These are phyloP conservation scores for Ophioceras dolichostomum DNA, from an alignment of 2,329 filamentous ascomycete genomes.

Conservation along the genomic window DNA sequence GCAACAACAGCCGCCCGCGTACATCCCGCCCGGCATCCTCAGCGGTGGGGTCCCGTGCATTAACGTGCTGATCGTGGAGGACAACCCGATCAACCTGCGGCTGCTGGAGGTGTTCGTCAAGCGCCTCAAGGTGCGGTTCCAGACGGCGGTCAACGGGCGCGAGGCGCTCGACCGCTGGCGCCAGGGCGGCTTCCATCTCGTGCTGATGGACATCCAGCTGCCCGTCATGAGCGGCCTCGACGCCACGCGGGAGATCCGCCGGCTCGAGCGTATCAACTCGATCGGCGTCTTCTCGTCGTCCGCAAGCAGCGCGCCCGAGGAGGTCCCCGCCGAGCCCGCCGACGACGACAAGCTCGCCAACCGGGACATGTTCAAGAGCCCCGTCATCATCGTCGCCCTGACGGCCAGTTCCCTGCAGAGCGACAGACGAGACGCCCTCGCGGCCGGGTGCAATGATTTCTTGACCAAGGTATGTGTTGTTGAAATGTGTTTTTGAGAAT, in stretches of 20 bases:
- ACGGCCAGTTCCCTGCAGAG: constrained; percentile 92
- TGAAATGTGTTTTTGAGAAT: too few relatives aligned
- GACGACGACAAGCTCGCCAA: constrained; percentile 60
- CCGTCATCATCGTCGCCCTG: constrained; percentile 93
- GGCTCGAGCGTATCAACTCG: constrained; percentile 78
- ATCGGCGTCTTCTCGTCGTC: constrained; percentile 83
- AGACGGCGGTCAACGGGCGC: constrained; percentile 90
- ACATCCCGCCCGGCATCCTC: constrained; percentile 51
- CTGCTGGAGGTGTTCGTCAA: constrained; percentile 94
- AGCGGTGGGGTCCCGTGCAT: constrained; percentile 85
- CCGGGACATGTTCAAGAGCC: constrained; percentile 73
- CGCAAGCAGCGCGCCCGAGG: constrained; percentile 34
- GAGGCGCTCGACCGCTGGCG: constrained; percentile 93
- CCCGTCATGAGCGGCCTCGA: constrained; percentile 94
- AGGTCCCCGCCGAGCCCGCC: constrained; percentile 27
- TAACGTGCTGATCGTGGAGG: constrained; percentile 94
- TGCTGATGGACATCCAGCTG: constrained; percentile 97
- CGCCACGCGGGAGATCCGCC: constrained; percentile 85
- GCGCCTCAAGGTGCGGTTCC: constrained; percentile 87
- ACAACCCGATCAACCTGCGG: constrained; percentile 95
- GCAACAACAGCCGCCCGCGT: constrained; percentile 19
- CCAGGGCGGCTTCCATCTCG: constrained; percentile 82
- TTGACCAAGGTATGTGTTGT: constrained; percentile 67
- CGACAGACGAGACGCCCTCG: constrained; percentile 87
- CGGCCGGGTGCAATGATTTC: constrained; percentile 96